Evolutionary conservation across 768 basidiomycete genomes (phyloP), one percentile per base, ranked within the genome.

Genomic region (Russula virescens): DNA sequence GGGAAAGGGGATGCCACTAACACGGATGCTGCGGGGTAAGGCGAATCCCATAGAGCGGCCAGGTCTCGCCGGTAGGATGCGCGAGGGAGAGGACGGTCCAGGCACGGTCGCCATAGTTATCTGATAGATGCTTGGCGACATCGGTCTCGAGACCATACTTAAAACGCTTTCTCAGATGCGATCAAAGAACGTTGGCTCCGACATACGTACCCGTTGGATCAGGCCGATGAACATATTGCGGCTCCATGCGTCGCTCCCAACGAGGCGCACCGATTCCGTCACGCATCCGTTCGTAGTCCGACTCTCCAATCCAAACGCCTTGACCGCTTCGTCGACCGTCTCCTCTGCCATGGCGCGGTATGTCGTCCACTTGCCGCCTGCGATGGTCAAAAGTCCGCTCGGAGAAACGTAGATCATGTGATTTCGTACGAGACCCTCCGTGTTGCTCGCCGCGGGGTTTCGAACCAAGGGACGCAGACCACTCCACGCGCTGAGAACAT

Each of bases 281-380:
- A 89, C 81, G 71, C 93, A 94, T 9, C 80, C 82, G 28, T 77
- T 82, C 69, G 72, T 81, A 21, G 76, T 80, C 60, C 73, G 79
- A 0, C 76, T 76, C 70, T 82, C 76, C 59, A 98, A 76, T 31
- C 76, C 79, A 76, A 91, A 97, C 45, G 82, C 82, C 73, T 89
- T 82, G 63, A 98, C 80, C 13, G 96, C 95, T 62, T 80, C 78
- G 73, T 98, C 90, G 49, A 98, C 88, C 0, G 94, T 89, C 77
- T 98, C 96, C 77, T 94, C 82, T 25, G 96, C 94, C 96, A 98
- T 97, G 35, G 86, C 87, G 53, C 91, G 79, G 77, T 98, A 99
- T 52, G 96, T 98, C 62, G 96, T 99, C 96, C 96, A 99, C 75
- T 99, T 99, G 5, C 96, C 96, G 19, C 96, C 96, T 2, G 92